Conservation (phyloP, 192 early-diverging fungal species). For the Umbelopsis ramanniana region DNA sequence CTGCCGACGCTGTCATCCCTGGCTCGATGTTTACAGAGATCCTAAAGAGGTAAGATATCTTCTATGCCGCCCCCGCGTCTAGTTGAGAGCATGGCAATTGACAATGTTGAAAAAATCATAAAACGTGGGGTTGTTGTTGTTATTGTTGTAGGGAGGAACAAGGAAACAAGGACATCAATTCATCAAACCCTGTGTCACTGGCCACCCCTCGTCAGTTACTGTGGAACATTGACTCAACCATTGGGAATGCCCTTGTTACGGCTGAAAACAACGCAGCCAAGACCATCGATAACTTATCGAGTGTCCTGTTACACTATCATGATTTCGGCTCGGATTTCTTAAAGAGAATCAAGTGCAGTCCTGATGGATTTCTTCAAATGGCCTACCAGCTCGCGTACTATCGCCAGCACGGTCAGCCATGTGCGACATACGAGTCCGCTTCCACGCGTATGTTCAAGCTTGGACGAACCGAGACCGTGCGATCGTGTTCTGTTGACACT, state of each 20-base stretch:
- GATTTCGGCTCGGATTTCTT: slow-evolving; percentile 87
- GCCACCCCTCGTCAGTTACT: slow-evolving; percentile 64
- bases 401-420: slow-evolving; percentile 68
- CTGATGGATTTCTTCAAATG: slow-evolving; percentile 93
- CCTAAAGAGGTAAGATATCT: slow-evolving; percentile 55
- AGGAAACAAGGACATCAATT: slow-evolving; percentile 44
- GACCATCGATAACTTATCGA: slow-evolving; percentile 73
- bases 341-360: slow-evolving; percentile 80
- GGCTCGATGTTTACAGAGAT: slow-evolving; percentile 80
- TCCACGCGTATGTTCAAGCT: slow-evolving; percentile 74
- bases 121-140: slow-evolving; percentile 29
- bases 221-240: slow-evolving; percentile 68
- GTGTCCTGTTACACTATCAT: slow-evolving; percentile 68
- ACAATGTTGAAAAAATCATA: slow-evolving; percentile 29
- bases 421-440: slow-evolving; percentile 79
- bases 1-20: slow-evolving; percentile 89
- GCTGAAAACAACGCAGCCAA: slow-evolving; percentile 66
- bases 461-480: slow-evolving; percentile 93
- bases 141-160: slow-evolving; percentile 15
- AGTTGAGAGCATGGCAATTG: neutral
- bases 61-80: neutral
- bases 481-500: slow-evolving; percentile 78
- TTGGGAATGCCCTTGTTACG: slow-evolving; percentile 59
- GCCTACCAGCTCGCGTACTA: slow-evolving; percentile 86
- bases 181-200: slow-evolving; percentile 36